phyloP scores from a whole-genome alignment of 2,329 filamentous ascomycete genomes.

The Penicillium glabrum region DNA sequence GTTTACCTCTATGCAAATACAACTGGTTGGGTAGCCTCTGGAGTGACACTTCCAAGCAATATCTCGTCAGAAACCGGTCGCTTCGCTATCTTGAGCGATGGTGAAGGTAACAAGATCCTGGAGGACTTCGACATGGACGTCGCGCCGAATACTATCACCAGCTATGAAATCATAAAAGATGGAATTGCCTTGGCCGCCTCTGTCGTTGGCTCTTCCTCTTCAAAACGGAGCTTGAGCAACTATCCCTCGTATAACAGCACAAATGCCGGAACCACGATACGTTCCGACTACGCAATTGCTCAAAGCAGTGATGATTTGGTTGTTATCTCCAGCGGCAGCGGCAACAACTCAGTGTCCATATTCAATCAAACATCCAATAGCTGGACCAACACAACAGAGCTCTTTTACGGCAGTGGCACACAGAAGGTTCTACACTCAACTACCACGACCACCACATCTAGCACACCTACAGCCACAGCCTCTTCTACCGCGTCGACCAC shows the following conservation, averaged over 20 bases:
- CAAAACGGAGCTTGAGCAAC: conserved; percentile 48
- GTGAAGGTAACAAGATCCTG: conserved; percentile 75
- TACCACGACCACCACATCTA: conserved; percentile 21
- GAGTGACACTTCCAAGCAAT: conserved; percentile 61
- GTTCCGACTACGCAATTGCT: conserved; percentile 72
- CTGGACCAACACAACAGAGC: conserved; percentile 71
- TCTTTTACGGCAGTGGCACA: conserved; percentile 50
- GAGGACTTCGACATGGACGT: conserved; percentile 74
- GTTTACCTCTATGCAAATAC: conserved; percentile 69
- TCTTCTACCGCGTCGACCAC: conserved; percentile 29
- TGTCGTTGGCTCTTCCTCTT: conserved; percentile 44
- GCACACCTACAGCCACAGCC: conserved; percentile 30
- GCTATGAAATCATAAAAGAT: conserved; percentile 65
- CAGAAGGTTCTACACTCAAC: conserved; percentile 13
- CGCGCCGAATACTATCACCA: conserved; percentile 72
- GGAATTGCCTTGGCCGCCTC: conserved; percentile 54
- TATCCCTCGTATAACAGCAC: conserved; percentile 81
- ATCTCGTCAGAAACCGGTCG: conserved; percentile 59
- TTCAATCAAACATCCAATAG: conserved; percentile 74
- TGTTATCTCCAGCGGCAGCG: conserved; percentile 75
- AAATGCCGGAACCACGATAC: conserved; percentile 63
- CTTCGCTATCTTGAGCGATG: conserved; percentile 65
- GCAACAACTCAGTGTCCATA: conserved; percentile 67
- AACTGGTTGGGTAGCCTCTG: conserved; percentile 66
- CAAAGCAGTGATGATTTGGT: conserved; percentile 64